Evolutionary conservation across 352 stramenopile species (phyloP).

Genomic region (Phytophthora pluvialis): DNA sequence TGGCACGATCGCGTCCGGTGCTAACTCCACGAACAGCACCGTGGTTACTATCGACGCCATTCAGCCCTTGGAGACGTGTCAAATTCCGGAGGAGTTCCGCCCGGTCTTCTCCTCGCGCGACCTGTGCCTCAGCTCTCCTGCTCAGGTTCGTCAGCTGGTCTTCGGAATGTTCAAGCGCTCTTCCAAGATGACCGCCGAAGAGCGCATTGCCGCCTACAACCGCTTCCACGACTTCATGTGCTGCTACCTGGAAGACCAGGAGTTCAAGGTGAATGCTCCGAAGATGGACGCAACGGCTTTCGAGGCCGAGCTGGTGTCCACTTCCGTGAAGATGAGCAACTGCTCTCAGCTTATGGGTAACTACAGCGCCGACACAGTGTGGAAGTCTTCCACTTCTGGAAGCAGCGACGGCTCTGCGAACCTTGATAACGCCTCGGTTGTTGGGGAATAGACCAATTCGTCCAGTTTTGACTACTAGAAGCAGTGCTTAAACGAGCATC

Average conservation of each 20-base stretch:
- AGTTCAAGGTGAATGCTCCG: slow-evolving; percentile 17
- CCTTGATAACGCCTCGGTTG: no score
- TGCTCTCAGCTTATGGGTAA: slow-evolving; percentile 15
- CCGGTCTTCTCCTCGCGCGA: slow-evolving; percentile 23
- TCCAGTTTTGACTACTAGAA: no score
- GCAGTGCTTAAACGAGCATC: no score
- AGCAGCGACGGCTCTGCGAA: no score
- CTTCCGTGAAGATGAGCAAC: slow-evolving; percentile 19
- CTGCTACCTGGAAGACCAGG: slow-evolving; percentile 26
- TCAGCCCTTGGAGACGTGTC: slow-evolving; percentile 2
- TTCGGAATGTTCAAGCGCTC: slow-evolving; percentile 19
- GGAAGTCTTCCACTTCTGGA: slow-evolving; percentile 6
- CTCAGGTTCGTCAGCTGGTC: slow-evolving; percentile 17
- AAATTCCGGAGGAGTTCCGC: slow-evolving; percentile 14
- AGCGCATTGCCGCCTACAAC: slow-evolving; percentile 23
- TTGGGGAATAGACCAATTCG: no score
- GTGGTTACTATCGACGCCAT: slow-evolving; percentile 8
- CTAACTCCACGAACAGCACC: slow-evolving; percentile 6
- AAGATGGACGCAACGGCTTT: slow-evolving; percentile 18
- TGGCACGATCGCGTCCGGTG: not conserved
- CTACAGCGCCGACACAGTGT: slow-evolving; percentile 20
- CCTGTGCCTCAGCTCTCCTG: slow-evolving; percentile 17
- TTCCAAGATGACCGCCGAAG: slow-evolving; percentile 8
- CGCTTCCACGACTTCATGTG: slow-evolving; percentile 13
- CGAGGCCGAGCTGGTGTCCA: slow-evolving; percentile 17